Evolutionary conservation across 768 basidiomycete genomes (phyloP).

Genomic region (Rhizopogon sp.): DNA sequence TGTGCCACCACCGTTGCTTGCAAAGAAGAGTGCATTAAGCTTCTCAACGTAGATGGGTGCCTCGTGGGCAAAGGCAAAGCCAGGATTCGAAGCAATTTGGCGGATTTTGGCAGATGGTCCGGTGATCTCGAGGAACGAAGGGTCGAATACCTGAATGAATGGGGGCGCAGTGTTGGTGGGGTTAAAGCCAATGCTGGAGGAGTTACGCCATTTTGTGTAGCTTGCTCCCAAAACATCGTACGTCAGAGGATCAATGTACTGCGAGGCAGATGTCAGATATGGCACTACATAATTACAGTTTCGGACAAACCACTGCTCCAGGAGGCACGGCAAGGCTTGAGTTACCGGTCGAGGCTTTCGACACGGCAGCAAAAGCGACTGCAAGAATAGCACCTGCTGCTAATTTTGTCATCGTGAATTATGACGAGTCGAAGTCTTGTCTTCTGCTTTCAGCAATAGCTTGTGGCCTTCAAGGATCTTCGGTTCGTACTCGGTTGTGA

Average conservation of each 20-base stretch:
- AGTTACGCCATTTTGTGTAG: conserved; percentile 31
- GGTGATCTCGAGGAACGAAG: conserved; percentile 53
- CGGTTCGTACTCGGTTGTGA: too few relatives aligned
- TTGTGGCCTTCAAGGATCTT: not conserved
- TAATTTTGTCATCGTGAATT: conserved; percentile 3
- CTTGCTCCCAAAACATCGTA: conserved; percentile 48
- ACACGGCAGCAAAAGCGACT: conserved; percentile 1
- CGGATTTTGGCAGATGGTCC: conserved; percentile 54
- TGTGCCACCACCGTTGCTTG: conserved; percentile 62
- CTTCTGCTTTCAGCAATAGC: not conserved
- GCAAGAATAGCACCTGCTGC: not conserved
- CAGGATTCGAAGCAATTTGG: conserved; percentile 53
- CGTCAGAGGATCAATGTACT: conserved; percentile 48
- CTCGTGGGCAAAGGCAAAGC: conserved; percentile 77
- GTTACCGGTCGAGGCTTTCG: not conserved
- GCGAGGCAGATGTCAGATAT: not conserved
- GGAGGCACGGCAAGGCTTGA: conserved; percentile 7
- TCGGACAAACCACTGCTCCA: conserved; percentile 14
- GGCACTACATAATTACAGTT: not conserved
- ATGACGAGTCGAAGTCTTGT: not conserved
- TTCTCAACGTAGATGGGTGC: conserved; percentile 62
- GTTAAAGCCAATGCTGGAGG: conserved; percentile 46
- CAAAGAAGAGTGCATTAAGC: conserved; percentile 68
- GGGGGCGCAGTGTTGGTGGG: conserved; percentile 54
- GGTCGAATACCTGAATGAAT: conserved; percentile 54